Evolutionary conservation across 257 asterid genomes (phyloP), one percentile per base, ranked within the genome.

Genomic region (Lavandula angustifolia): DNA sequence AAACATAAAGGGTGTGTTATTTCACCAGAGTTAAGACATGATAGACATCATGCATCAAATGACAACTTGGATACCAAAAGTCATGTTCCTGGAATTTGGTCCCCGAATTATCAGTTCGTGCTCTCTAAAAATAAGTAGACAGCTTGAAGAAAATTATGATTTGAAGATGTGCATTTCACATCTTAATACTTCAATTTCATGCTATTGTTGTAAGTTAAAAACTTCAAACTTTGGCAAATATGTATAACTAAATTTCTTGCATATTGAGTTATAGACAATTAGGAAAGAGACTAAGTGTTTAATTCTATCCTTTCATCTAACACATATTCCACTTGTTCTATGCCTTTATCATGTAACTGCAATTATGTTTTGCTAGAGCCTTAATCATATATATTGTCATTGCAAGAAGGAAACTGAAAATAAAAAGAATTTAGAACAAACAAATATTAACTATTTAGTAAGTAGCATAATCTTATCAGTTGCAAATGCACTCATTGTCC

Each of bases 311-410:
- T 34, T 54, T 2, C n/a, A 12, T 60, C 67, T 27, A 61, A 38
- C 13, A 49, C 54, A 9, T 49, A 69, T 13, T 64, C 8, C 27
- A 14, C 33, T 8, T 12, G 7, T 40, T 31, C 2, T 27, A 52
- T 59, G 9, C 43, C 67, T 16, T 59, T 58, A 31, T 27, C 48
- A 41, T 64, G 34, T 41, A 13, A 38, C 10, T 29, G 4, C 8
- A 67, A 50, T 46, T 48, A 18, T 52, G 52, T 0, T 12, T 43
- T 22, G 50, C 73, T 16, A 27, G 41, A 51, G 53, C 48, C 43
- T 66, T 29, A 11, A 40, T 44, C 27, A 44, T 9, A 14, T 9
- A 14, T 9, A 66, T 29, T 43, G 13, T 10, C 46, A 7, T 10
- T 44, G 44, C 44, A 62, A 5, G 44, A 62, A 32, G 47, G 40